Evolutionary conservation across 1,139 yeast species (phyloP).

Genomic region (Protomyces inouyei): DNA sequence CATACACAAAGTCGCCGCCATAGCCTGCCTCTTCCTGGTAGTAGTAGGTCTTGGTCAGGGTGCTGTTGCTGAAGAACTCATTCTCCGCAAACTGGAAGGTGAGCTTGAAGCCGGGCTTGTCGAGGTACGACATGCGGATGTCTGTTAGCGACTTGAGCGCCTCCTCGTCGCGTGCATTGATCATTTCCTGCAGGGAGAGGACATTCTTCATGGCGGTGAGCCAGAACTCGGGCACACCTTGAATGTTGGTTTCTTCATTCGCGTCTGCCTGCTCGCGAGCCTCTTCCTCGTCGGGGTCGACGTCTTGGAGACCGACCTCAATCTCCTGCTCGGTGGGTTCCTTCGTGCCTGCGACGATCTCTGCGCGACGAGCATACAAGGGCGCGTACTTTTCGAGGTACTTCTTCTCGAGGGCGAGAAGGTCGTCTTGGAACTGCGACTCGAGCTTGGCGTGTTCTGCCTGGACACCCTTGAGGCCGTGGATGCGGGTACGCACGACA

Average conservation of each 20-base stretch:
- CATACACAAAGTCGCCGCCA: constrained; percentile 93
- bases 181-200: constrained; percentile 73
- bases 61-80: constrained; percentile 68
- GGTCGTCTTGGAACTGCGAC: constrained; percentile 84
- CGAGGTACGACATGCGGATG: constrained; percentile 74
- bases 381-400: constrained; percentile 72
- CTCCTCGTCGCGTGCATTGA: constrained; percentile 86
- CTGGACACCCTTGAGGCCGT: constrained; percentile 82
- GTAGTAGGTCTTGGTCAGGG: constrained; percentile 77
- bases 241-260: constrained; percentile 35
- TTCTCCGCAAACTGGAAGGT: constrained; percentile 74
- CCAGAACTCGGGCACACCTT: constrained; percentile 96
- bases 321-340: constrained; percentile 80
- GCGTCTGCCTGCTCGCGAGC: constrained; percentile 43
- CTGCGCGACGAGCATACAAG: constrained; percentile 66
- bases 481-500: constrained; percentile 67
- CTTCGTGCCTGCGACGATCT: constrained; percentile 62
- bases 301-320: constrained; percentile 57
- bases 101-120: constrained; percentile 84
- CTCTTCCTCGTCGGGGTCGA: constrained; percentile 33
- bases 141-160: constrained; percentile 66
- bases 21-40: constrained; percentile 93
- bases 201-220: constrained; percentile 88
- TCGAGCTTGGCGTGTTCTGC: constrained; percentile 75
- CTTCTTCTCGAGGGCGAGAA: constrained; percentile 79